Conservation (phyloP, 805 yeast genomes). For the Sungouiella blattae region DNA sequence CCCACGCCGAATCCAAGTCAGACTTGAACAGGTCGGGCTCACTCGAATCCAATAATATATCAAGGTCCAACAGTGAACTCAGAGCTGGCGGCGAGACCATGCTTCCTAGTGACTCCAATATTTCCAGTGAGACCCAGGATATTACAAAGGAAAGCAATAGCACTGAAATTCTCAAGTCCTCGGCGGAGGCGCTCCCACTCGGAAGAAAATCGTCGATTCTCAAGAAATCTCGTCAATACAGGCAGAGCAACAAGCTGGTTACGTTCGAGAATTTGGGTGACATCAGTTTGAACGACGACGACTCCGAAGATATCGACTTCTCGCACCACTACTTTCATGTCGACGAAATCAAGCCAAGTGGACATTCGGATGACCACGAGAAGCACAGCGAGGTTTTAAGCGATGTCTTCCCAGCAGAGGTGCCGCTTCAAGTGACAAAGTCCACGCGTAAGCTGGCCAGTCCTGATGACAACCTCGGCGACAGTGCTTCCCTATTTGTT, state of each 20-base stretch:
- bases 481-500: background rate
- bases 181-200: background rate
- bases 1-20: background rate
- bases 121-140: background rate
- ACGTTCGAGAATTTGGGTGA: slow-evolving; percentile 37
- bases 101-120: background rate
- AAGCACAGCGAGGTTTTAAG: slow-evolving; percentile 40
- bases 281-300: slow-evolving; percentile 20
- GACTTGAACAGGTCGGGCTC: background rate
- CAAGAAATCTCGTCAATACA: slow-evolving; percentile 8
- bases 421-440: slow-evolving; percentile 33
- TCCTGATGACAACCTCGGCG: too few species aligned
- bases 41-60: too few species aligned
- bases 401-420: slow-evolving; percentile 34
- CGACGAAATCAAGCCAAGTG: slow-evolving; percentile 14
- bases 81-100: too few species aligned
- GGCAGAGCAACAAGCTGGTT: slow-evolving; percentile 28
- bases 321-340: slow-evolving; percentile 18
- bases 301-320: slow-evolving; percentile 13
- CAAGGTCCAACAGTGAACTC: too few species aligned
- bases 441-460: slow-evolving; percentile 6
- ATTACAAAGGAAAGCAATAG: too few species aligned
- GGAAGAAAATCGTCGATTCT: slow-evolving; percentile 14
- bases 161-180: too few species aligned
- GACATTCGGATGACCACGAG: slow-evolving; percentile 20